These are phyloP conservation scores for Astraeus odoratus DNA, from an alignment of 768 basidiomycete species.

Conservation along the genomic window DNA sequence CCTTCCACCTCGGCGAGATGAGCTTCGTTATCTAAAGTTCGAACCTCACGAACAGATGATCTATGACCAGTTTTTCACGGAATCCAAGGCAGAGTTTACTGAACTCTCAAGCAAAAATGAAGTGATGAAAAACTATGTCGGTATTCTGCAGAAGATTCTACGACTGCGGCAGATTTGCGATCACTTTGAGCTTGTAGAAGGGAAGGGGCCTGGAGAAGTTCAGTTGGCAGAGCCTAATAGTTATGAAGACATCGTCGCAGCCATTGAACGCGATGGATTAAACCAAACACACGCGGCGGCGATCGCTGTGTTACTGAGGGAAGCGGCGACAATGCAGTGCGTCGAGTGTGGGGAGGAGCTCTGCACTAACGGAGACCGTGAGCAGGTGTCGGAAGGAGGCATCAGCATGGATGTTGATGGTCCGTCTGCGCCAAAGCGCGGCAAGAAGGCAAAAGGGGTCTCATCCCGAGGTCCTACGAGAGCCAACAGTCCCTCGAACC, in stretches of 20 bases:
- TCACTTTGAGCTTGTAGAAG: constrained; percentile 84
- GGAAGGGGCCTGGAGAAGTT: constrained; percentile 46
- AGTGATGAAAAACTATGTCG: constrained; percentile 97
- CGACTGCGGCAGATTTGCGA: constrained; percentile 97
- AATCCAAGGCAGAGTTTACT: constrained; percentile 88
- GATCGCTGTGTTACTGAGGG: constrained; percentile 80
- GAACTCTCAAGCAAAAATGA: constrained; percentile 83
- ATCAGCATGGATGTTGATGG: constrained; percentile 44
- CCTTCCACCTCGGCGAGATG: constrained; percentile 86
- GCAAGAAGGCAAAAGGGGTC: constrained; percentile 46
- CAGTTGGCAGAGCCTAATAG: constrained; percentile 42
- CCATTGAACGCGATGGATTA: constrained; percentile 74
- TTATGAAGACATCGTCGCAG: constrained; percentile 75
- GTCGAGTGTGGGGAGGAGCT: constrained; percentile 83
- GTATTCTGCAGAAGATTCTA: constrained; percentile 93
- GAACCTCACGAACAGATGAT: constrained; percentile 74
- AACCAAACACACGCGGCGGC: constrained; percentile 66
- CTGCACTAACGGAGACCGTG: constrained; percentile 39
- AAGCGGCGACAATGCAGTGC: constrained; percentile 84
- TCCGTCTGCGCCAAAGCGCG: constrained; percentile 42
- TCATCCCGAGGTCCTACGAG: constrained; percentile 67
- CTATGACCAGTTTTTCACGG: constrained; percentile 83
- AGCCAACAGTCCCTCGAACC: constrained; percentile 59
- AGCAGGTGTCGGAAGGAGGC: constrained; percentile 33
- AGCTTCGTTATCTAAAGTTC: constrained; percentile 80